A percentile compares a stretch with the other conserved stretches of the same genome.
These are phyloP conservation scores for Fraxinus floribunda DNA, from an alignment of 305 asterid genomes.

Conservation along the genomic window DNA sequence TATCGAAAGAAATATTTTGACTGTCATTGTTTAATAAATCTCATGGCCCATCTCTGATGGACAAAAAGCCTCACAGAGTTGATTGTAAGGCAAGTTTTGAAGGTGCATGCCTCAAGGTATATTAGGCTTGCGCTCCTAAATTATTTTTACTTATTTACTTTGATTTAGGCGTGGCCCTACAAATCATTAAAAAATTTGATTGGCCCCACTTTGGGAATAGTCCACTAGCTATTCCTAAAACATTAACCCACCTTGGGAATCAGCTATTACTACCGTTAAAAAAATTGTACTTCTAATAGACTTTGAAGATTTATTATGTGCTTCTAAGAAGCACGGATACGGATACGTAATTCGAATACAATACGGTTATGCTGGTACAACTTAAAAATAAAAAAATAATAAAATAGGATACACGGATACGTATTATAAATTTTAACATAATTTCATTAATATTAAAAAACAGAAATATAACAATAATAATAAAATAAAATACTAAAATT, in stretches of 20 bases:
- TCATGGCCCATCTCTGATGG: not conserved
- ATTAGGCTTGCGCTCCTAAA: not conserved
- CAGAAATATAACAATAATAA: too few relatives aligned
- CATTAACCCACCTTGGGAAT: not conserved
- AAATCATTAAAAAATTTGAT: not conserved
- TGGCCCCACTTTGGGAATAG: not conserved
- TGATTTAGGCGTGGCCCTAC: not conserved
- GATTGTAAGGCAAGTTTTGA: not conserved
- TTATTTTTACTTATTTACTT: too few relatives aligned
- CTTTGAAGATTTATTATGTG: too few relatives aligned
- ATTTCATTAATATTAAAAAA: too few relatives aligned
- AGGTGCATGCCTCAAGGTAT: not conserved
- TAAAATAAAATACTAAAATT: too few relatives aligned
- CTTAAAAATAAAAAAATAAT: too few relatives aligned
- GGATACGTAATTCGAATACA: too few relatives aligned
- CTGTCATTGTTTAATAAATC: not conserved
- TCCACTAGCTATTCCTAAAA: not conserved
- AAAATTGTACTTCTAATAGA: too few relatives aligned
- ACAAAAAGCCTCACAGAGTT: not conserved
- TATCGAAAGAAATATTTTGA: not conserved
- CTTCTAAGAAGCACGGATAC: not conserved
- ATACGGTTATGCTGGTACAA: too few relatives aligned
- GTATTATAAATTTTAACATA: too few relatives aligned
- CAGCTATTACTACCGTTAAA: not conserved
- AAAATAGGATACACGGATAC: too few relatives aligned